phyloP scores from a whole-genome alignment of 1,284 basidiomycete genomes.

The Vanrija sp. region DNA sequence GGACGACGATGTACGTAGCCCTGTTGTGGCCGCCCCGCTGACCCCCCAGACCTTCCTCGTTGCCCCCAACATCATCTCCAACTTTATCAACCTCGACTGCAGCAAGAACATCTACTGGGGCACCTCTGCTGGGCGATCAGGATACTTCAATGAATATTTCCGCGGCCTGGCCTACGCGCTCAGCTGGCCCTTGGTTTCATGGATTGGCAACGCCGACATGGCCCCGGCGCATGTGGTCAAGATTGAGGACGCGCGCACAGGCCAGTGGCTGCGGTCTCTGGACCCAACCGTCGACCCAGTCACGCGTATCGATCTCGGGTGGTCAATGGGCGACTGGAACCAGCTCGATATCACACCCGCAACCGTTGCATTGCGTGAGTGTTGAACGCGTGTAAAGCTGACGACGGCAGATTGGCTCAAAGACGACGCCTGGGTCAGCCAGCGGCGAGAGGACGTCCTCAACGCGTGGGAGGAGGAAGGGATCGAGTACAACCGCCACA shows the following conservation, averaged over 20 bases:
- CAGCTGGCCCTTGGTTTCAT: constrained; percentile 49
- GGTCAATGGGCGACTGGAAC: constrained; percentile 52
- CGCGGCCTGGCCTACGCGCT: constrained; percentile 51
- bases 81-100: constrained; percentile 47
- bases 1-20: constrained; percentile 48
- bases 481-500: constrained; percentile 33
- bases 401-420: constrained; percentile 39
- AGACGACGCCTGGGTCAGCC: constrained; percentile 40
- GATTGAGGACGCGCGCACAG: constrained; percentile 50
- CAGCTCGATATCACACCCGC: constrained; percentile 42
- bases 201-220: constrained; percentile 48
- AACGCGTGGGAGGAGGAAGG: constrained; percentile 37
- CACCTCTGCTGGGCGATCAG: constrained; percentile 43
- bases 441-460: constrained; percentile 34
- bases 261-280: constrained; percentile 47
- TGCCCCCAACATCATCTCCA: constrained; percentile 48
- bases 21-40: background rate
- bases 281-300: constrained; percentile 47
- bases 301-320: constrained; percentile 45
- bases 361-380: constrained; percentile 49
- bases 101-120: constrained; percentile 50
- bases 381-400: background rate
- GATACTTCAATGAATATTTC: constrained; percentile 48
- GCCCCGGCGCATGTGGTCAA: constrained; percentile 44
- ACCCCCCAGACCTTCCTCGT: constrained; percentile 45